phyloP scores from a whole-genome alignment of 202 grass and related monocot genomes.

The Carex sylvatica region DNA sequence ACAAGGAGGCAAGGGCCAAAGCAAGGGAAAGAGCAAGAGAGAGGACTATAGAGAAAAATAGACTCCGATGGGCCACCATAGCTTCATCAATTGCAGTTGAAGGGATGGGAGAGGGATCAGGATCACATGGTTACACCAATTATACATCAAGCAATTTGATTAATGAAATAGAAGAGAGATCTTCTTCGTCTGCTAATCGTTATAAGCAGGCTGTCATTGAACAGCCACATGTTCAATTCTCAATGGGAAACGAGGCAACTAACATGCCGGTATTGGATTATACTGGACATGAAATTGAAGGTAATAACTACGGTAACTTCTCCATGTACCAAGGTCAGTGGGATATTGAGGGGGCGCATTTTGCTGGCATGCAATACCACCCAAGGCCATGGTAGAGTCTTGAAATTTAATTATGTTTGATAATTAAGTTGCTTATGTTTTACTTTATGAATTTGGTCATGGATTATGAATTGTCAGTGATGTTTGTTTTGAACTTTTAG shows the following conservation, averaged over 20 bases:
- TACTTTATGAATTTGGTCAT: constrained; percentile 16
- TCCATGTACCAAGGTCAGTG: constrained; percentile 54
- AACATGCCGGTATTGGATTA: constrained; percentile 23
- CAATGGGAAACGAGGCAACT: constrained; percentile 22
- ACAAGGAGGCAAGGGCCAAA: constrained; percentile 73
- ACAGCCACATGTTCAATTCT: constrained; percentile 38
- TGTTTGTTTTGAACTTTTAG: background rate
- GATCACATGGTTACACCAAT: constrained; percentile 32
- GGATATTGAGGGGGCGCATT: constrained; percentile 59
- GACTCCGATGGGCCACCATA: constrained; percentile 46
- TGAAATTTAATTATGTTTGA: constrained; percentile 8
- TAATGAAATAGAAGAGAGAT: constrained; percentile 50
- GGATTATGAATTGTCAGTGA: background rate
- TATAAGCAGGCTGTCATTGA: constrained; percentile 18
- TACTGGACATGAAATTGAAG: constrained; percentile 40
- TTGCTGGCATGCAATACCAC: constrained; percentile 45
- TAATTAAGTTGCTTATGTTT: constrained; percentile 4
- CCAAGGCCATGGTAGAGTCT: constrained; percentile 40
- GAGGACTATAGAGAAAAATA: constrained; percentile 74
- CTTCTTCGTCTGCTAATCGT: constrained; percentile 37
- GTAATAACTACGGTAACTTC: constrained; percentile 26
- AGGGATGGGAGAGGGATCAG: constrained; percentile 15
- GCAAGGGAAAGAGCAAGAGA: constrained; percentile 86
- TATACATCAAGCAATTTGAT: constrained; percentile 38
- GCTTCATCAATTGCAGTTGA: constrained; percentile 50